A percentile compares a stretch with the other conserved stretches of the same genome.
Conservation (phyloP, 2,329 filamentous ascomycete species). For the Decorospora gaudefroyi region DNA sequence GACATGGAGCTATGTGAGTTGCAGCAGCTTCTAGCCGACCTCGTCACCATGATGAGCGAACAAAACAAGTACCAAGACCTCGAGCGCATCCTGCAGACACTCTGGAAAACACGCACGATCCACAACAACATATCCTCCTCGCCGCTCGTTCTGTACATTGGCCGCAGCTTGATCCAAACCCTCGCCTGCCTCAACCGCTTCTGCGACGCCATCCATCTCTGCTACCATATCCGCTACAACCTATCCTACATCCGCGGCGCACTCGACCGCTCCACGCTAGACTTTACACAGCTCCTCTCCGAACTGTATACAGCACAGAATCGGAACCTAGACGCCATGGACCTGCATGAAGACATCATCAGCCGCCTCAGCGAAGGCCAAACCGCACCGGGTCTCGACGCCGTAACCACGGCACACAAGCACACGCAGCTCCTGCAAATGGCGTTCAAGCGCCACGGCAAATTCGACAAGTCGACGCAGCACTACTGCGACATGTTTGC, state of each 20-base stretch:
- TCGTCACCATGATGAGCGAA: conserved; percentile 50
- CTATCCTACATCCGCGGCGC: conserved; percentile 26
- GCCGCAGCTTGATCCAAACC: conserved; percentile 31
- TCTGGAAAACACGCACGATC: conserved; percentile 38
- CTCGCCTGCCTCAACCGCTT: conserved; percentile 23
- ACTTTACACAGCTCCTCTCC: conserved; percentile 27
- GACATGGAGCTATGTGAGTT: conserved; percentile 50
- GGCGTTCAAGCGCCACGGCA: conserved; percentile 25
- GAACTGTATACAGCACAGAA: conserved; percentile 26
- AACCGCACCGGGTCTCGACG: conserved; percentile 18
- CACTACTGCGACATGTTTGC: conserved; percentile 26
- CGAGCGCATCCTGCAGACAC: conserved; percentile 40
- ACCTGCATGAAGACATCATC: conserved; percentile 31
- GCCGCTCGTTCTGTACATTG: conserved; percentile 27
- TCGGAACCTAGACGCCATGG: conserved; percentile 29
- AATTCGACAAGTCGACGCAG: conserved; percentile 21
- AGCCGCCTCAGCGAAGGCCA: conserved; percentile 23
- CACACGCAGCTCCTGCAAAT: conserved; percentile 27
- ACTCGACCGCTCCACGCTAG: conserved; percentile 24
- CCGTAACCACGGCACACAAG: conserved; percentile 12
- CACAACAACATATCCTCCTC: conserved; percentile 29
- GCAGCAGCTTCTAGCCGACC: conserved; percentile 47
- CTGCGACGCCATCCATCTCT: conserved; percentile 28
- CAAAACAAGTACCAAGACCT: conserved; percentile 52
- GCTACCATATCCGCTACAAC: conserved; percentile 32